Evolutionary conservation across 192 early-diverging fungal species (phyloP).

Genomic region (Pecoramyces ruminantium): DNA sequence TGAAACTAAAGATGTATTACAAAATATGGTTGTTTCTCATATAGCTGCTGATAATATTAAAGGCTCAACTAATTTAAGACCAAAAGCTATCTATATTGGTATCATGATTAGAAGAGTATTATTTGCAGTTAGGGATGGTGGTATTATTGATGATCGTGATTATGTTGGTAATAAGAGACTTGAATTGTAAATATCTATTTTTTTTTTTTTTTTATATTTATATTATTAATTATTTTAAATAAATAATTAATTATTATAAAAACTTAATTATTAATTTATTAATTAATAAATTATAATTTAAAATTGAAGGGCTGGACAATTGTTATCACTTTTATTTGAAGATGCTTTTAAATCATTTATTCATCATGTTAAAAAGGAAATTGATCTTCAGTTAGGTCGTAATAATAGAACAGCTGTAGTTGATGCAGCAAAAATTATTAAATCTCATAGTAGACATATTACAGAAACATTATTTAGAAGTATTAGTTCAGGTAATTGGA

Average conservation of each 20-base stretch:
- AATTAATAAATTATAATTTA: no score
- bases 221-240: no score
- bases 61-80: conserved; percentile 59
- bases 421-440: conserved; percentile 43
- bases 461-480: conserved; percentile 79
- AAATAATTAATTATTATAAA: no score
- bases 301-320: conserved; percentile 78
- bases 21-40: conserved; percentile 73
- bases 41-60: conserved; percentile 41
- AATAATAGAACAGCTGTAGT: conserved; percentile 72
- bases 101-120: conserved; percentile 86
- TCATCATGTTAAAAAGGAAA: conserved; percentile 65
- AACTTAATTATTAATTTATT: no score
- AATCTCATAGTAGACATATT: conserved; percentile 61
- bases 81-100: conserved; percentile 83
- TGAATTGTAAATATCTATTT: conserved; percentile 51
- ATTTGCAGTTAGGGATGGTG: conserved; percentile 62
- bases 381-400: conserved; percentile 81
- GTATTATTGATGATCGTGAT: conserved; percentile 87
- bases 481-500: conserved; percentile 97
- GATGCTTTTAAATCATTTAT: conserved; percentile 94
- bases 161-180: conserved; percentile 96
- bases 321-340: conserved; percentile 87
- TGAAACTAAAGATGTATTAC: conserved; percentile 73
- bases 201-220: no score